Evolutionary conservation across 2,329 filamentous ascomycete species (phyloP).

Genomic region (Fusarium pseudocircinatum): DNA sequence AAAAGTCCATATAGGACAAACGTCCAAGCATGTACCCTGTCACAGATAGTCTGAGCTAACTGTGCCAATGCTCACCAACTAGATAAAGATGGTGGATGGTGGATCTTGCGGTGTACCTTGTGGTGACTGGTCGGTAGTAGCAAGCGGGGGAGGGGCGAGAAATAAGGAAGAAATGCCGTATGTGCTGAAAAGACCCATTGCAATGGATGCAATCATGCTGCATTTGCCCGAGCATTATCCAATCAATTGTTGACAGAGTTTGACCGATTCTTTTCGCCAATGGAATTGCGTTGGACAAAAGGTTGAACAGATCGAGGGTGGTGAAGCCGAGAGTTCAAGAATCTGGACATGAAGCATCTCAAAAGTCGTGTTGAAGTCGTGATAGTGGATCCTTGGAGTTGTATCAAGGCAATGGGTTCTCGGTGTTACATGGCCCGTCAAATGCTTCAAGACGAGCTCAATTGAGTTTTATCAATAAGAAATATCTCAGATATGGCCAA

Average conservation of each 20-base stretch:
- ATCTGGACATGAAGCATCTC: slow-evolving; percentile 15
- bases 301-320: neutral
- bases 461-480: neutral
- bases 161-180: slow-evolving; percentile 17
- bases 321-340: neutral
- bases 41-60: slow-evolving; percentile 20
- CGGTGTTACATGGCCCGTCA: neutral
- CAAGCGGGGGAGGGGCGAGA: slow-evolving; percentile 37
- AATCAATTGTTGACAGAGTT: slow-evolving; percentile 9
- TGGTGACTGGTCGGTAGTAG: slow-evolving; percentile 24
- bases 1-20: slow-evolving; percentile 2
- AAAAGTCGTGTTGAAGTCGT: slow-evolving; percentile 10
- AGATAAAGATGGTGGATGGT: slow-evolving; percentile 28
- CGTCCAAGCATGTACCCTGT: slow-evolving; percentile 19
- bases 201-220: slow-evolving; percentile 29
- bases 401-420: slow-evolving; percentile 5
- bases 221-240: slow-evolving; percentile 12
- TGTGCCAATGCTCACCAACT: slow-evolving; percentile 10
- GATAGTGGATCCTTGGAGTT: slow-evolving; percentile 33
- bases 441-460: neutral
- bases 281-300: neutral
- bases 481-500: neutral
- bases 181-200: slow-evolving; percentile 3
- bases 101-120: slow-evolving; percentile 27
- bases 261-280: slow-evolving; percentile 12